phyloP scores from a whole-genome alignment of 2,329 filamentous ascomycete genomes.

The Trichoderma atroviride region DNA sequence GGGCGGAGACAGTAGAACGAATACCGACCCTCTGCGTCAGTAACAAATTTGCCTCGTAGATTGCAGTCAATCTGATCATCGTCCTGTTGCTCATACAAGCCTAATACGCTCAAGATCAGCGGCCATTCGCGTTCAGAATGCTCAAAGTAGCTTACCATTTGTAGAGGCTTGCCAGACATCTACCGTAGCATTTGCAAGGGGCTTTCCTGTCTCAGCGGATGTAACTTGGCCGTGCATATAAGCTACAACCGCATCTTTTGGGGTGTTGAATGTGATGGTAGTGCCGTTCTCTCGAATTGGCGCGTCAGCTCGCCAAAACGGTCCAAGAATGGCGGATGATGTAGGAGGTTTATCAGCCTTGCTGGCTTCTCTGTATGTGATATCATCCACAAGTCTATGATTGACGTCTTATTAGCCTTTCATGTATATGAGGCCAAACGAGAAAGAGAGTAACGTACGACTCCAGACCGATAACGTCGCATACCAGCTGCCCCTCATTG shows the following conservation, averaged over 20 bases:
- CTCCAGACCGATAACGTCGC: conserved; percentile 74
- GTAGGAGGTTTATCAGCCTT: conserved; percentile 56
- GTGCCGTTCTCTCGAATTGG: conserved; percentile 70
- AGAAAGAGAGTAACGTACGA: conserved; percentile 46
- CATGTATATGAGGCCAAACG: neutral
- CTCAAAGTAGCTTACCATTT: conserved; percentile 52
- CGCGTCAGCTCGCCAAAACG: conserved; percentile 78
- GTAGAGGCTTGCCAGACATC: conserved; percentile 82
- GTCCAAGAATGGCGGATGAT: conserved; percentile 78
- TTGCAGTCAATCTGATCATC: conserved; percentile 71
- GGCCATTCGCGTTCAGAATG: neutral
- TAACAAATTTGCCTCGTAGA: conserved; percentile 71
- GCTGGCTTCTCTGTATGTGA: conserved; percentile 65
- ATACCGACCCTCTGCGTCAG: conserved; percentile 66
- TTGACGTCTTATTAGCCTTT: neutral
- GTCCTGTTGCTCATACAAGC: conserved; percentile 73
- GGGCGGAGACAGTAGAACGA: conserved; percentile 63
- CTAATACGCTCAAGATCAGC: conserved; percentile 30
- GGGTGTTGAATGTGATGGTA: conserved; percentile 61
- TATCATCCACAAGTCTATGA: conserved; percentile 71
- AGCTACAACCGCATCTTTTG: conserved; percentile 53
- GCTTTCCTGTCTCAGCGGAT: conserved; percentile 62
- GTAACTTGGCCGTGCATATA: conserved; percentile 65
- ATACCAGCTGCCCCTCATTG: conserved; percentile 74
- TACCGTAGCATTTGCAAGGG: conserved; percentile 66